Evolutionary conservation across 306 rosid genomes (phyloP), one percentile per base, ranked within the genome.

Genomic region (Aeschynomene evenia): DNA sequence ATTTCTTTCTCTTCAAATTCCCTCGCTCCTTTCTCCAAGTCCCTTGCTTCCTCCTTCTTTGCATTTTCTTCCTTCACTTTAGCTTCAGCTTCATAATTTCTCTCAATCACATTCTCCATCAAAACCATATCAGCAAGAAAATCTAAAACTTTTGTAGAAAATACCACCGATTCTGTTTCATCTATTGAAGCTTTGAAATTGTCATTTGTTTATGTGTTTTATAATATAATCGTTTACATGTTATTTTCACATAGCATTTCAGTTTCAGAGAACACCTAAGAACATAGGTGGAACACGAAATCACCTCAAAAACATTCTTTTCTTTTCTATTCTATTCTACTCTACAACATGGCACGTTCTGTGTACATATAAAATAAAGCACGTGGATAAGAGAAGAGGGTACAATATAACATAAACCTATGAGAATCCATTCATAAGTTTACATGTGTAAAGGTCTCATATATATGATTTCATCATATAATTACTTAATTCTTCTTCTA

Each of bases 1-100:
- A 70, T 64, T 48, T 42, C 78, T 59, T 31, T 72, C 68, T 75
- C 82, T 50, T 81, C 82, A 58, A 58, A 34, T 28, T 70, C 79
- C 82, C 68, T 79, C 74, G 73, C 79, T 13, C 81, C 89, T 80
- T 54, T 71, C 83, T 85, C 93, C 81, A 84, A 74, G 60, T 82
- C 87, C 40, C 29, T 75, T 52, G 50, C 78, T 59, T 53, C 61
- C 51, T 45, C 20, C n/a, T 9, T 2, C 64, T 16, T 75, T 68
- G 58, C 87, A 40, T 34, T 70, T 62, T 33, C 45, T 78, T 65
- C 77, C 79, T 52, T 18, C 39, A 42, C 63, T 59, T 18, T 81
- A 68, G 63, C 81, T 59, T 34, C 71, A 31, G 26, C 74, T 66
- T 57, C 85, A 43, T 72, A 69, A 67, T 66, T 84, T 77, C 78